phyloP scores from a whole-genome alignment of 1,284 basidiomycete genomes.

The Ustilago vetiveriae region DNA sequence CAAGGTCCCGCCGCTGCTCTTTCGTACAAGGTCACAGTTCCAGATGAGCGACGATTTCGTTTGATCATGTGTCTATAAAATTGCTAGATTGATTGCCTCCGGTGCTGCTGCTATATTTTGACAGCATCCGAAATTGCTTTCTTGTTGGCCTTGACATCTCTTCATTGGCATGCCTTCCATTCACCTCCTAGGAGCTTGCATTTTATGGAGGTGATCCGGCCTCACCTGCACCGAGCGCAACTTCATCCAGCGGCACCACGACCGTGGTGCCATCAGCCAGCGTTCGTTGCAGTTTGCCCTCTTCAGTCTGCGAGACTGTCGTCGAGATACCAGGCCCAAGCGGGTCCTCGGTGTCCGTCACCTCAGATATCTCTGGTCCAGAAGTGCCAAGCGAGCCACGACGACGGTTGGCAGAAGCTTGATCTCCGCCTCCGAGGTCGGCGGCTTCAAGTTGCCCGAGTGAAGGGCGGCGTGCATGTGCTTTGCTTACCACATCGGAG shows the following conservation, averaged over 20 bases:
- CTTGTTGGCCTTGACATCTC: no score
- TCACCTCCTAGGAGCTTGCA: background rate
- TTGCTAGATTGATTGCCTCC: background rate
- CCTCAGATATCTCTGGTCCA: slow-evolving; percentile 36
- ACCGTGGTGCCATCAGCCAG: slow-evolving; percentile 59
- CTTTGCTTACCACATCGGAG: slow-evolving; percentile 32
- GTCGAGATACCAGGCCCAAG: slow-evolving; percentile 53
- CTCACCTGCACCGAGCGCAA: slow-evolving; percentile 43
- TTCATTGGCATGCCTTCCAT: background rate
- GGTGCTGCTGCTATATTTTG: background rate
- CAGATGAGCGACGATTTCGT: no score
- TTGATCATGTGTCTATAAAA: background rate
- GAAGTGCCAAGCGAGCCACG: slow-evolving; percentile 31
- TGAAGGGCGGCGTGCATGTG: slow-evolving; percentile 47
- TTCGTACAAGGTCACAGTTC: no score
- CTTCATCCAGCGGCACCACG: slow-evolving; percentile 63
- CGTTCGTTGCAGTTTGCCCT: slow-evolving; percentile 57
- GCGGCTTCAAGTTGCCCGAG: slow-evolving; percentile 41
- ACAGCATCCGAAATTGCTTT: no score
- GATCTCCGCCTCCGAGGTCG: background rate
- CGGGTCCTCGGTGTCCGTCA: slow-evolving; percentile 39
- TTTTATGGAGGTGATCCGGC: background rate
- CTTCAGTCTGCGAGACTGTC: slow-evolving; percentile 31
- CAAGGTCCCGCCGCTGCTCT: no score
- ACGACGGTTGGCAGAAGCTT: background rate